Percentiles rank a stretch among this genome's conserved stretches.
Evolutionary conservation across 1,284 basidiomycete genomes (phyloP).

Genomic region (Papiliotrema fonsecae): DNA sequence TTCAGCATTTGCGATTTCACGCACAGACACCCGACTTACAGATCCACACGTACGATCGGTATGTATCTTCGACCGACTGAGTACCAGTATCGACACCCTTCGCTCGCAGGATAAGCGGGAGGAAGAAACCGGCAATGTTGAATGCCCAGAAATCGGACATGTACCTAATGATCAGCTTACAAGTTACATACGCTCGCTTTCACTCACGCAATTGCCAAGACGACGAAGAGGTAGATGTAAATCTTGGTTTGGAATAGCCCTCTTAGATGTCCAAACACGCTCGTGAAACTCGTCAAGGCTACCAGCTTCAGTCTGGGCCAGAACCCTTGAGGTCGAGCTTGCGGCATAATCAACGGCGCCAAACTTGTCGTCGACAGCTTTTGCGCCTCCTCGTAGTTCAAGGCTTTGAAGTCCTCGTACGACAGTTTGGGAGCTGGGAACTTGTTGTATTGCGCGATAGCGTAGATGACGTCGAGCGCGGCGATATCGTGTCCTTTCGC

Average conservation of each 20-base stretch:
- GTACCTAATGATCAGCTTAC: constrained; percentile 14
- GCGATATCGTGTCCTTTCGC: constrained; percentile 64
- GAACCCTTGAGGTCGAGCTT: background rate
- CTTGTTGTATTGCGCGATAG: constrained; percentile 63
- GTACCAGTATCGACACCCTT: constrained; percentile 33
- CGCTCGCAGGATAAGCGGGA: constrained; percentile 44
- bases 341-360: constrained; percentile 3
- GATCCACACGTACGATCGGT: constrained; percentile 41
- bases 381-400: constrained; percentile 27
- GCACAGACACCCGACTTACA: too few relatives aligned
- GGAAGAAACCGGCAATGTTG: constrained; percentile 45
- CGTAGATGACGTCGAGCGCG: constrained; percentile 65
- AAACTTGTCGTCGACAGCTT: background rate
- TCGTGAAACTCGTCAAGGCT: constrained; percentile 14
- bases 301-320: constrained; percentile 16
- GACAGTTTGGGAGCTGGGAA: constrained; percentile 35
- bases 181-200: background rate
- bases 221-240: constrained; percentile 35
- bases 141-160: constrained; percentile 38
- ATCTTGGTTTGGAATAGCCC: constrained; percentile 36
- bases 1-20: too few relatives aligned
- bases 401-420: constrained; percentile 43
- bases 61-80: constrained; percentile 37
- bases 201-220: constrained; percentile 19
- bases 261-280: constrained; percentile 35